Percentiles rank a stretch among this genome's conserved stretches.
phyloP scores from a whole-genome alignment of 768 basidiomycete species.

The Suillus subaureus region DNA sequence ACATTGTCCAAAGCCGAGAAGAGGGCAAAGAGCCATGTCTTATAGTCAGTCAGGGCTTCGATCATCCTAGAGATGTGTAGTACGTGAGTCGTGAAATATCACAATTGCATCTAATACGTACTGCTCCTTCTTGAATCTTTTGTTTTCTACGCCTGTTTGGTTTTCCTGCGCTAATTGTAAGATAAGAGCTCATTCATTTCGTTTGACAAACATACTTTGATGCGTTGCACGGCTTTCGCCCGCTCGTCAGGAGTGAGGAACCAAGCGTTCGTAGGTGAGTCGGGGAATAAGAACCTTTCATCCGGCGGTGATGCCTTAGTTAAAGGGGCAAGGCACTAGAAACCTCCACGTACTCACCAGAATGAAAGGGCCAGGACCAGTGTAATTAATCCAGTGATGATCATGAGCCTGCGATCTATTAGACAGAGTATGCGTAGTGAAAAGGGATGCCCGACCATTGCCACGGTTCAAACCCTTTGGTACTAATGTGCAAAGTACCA shows the following conservation, averaged over 20 bases:
- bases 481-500: constrained; percentile 59
- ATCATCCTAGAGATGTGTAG: constrained; percentile 45
- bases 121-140: constrained; percentile 52
- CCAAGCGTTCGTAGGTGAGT: constrained; percentile 68
- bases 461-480: constrained; percentile 59
- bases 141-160: constrained; percentile 29
- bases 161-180: constrained; percentile 23
- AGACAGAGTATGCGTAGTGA: neutral
- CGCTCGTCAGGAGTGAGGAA: constrained; percentile 64
- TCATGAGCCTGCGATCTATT: constrained; percentile 50
- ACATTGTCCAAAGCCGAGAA: constrained; percentile 62
- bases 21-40: constrained; percentile 70
- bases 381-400: constrained; percentile 61
- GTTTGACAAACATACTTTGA: constrained; percentile 45
- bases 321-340: neutral
- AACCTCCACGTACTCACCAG: constrained; percentile 41
- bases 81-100: neutral
- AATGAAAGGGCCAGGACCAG: constrained; percentile 51
- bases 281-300: constrained; percentile 63
- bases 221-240: constrained; percentile 53
- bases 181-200: neutral
- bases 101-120: constrained; percentile 33
- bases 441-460: constrained; percentile 49
- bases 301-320: neutral
- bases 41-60: constrained; percentile 61